Evolutionary conservation across 768 basidiomycete species (phyloP).

Genomic region (Naematelia encephala): DNA sequence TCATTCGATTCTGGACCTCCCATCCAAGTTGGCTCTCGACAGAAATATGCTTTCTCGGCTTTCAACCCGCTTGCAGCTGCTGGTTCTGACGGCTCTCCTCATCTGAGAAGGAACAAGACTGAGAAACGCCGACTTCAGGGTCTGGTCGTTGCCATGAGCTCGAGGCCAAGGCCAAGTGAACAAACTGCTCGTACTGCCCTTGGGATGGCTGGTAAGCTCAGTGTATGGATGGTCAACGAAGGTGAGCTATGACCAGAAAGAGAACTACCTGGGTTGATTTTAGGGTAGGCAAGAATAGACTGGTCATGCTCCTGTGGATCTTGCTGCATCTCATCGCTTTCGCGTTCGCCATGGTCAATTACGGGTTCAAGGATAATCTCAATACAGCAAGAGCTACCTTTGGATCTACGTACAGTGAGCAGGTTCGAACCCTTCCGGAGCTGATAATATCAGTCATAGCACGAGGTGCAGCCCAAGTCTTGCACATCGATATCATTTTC

Average conservation of each 20-base stretch:
- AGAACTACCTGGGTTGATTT: not conserved
- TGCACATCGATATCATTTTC: constrained; percentile 86
- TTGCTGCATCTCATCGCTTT: constrained; percentile 75
- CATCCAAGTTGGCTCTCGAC: not conserved
- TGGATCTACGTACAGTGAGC: constrained; percentile 73
- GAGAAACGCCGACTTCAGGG: constrained; percentile 81
- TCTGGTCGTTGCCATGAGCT: constrained; percentile 64
- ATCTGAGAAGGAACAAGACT: constrained; percentile 78
- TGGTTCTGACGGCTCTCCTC: constrained; percentile 51
- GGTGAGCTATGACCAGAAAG: constrained; percentile 52
- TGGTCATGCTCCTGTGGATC: constrained; percentile 79
- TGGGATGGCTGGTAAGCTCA: constrained; percentile 56
- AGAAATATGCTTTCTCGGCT: constrained; percentile 8
- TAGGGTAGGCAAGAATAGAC: constrained; percentile 26
- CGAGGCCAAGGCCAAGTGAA: constrained; percentile 39
- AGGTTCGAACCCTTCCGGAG: not conserved
- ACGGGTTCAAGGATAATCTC: constrained; percentile 60
- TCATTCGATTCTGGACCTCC: constrained; percentile 36
- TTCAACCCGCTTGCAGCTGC: constrained; percentile 2
- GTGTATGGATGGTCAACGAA: constrained; percentile 92
- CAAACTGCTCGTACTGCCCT: not conserved
- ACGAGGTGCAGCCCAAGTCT: constrained; percentile 79
- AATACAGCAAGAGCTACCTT: constrained; percentile 64
- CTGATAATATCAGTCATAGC: constrained; percentile 67
- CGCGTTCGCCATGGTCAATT: constrained; percentile 62